Conservation (phyloP, 805 yeast species). For the Suhomyces sp. region DNA sequence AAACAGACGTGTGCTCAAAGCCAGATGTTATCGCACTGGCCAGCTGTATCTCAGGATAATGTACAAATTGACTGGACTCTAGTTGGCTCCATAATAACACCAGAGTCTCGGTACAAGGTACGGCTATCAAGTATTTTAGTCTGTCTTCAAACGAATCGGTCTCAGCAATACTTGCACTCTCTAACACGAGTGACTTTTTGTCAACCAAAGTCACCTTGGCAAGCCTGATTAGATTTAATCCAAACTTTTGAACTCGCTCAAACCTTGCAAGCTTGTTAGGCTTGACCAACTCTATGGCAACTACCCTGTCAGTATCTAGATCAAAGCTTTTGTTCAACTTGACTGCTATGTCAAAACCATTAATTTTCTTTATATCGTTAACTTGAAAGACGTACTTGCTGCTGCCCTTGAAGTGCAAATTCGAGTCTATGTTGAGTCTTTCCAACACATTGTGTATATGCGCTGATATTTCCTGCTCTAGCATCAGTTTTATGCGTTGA, state of each 20-base stretch:
- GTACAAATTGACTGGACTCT: not conserved
- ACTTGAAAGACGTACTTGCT: conserved; percentile 31
- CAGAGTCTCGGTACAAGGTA: not conserved
- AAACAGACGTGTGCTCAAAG: not conserved
- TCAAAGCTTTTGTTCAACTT: not conserved
- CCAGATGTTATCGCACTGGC: not conserved
- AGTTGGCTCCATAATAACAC: not conserved
- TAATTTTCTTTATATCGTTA: conserved; percentile 5
- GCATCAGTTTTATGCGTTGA: not conserved
- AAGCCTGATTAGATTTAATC: conserved; percentile 17
- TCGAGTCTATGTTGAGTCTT: conserved; percentile 16
- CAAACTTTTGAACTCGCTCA: conserved; percentile 19
- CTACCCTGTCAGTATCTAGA: conserved; percentile 8
- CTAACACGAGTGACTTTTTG: not conserved
- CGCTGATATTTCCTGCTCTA: conserved; percentile 5
- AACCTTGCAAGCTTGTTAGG: conserved; percentile 24
- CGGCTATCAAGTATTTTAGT: conserved; percentile 5
- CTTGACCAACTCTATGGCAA: conserved; percentile 23
- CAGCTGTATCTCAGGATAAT: not conserved
- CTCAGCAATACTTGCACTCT: not conserved
- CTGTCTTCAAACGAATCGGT: conserved; percentile 9
- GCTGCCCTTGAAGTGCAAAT: conserved; percentile 15
- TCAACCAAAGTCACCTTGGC: conserved; percentile 6
- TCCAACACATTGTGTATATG: conserved; percentile 19
- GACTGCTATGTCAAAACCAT: conserved; percentile 3